Percentiles rank a stretch among this genome's conserved stretches.
phyloP scores from a whole-genome alignment of 1,139 yeast genomes.

The Kurtzmaniella quercitrusa region DNA sequence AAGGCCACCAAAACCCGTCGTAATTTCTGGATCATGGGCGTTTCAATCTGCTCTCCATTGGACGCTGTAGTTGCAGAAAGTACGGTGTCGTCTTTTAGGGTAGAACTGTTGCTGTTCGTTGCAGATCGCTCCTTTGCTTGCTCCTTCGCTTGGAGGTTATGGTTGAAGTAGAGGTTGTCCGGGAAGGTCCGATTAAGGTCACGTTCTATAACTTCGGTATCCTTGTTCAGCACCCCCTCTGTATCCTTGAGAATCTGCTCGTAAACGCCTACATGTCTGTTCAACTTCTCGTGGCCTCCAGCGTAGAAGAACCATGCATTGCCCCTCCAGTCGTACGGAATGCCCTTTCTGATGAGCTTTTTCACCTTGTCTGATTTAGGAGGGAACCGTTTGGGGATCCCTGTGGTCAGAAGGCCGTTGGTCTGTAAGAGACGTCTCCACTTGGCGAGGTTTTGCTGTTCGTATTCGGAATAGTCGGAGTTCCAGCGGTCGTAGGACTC shows the following conservation, averaged over 20 bases:
- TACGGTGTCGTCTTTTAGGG: background rate
- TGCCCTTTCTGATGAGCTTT: slow-evolving; percentile 81
- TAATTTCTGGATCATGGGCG: slow-evolving; percentile 63
- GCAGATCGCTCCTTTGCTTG: background rate
- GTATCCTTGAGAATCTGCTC: slow-evolving; percentile 61
- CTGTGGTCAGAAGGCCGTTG: slow-evolving; percentile 53
- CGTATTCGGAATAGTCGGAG: slow-evolving; percentile 57
- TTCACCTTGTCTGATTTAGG: slow-evolving; percentile 79
- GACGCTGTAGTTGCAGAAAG: background rate
- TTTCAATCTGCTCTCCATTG: slow-evolving; percentile 30
- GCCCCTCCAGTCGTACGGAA: slow-evolving; percentile 97
- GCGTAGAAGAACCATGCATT: slow-evolving; percentile 96
- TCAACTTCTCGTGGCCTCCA: slow-evolving; percentile 76
- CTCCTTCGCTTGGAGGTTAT: background rate
- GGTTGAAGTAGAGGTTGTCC: slow-evolving; percentile 73
- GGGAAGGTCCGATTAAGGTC: slow-evolving; percentile 94
- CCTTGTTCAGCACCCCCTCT: slow-evolving; percentile 50
- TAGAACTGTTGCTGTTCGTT: too few relatives aligned
- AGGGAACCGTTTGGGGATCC: slow-evolving; percentile 59
- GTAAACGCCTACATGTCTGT: slow-evolving; percentile 69
- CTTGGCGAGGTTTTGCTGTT: slow-evolving; percentile 60
- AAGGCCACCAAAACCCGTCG: slow-evolving; percentile 82
- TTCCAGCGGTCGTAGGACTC: slow-evolving; percentile 73
- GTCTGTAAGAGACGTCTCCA: slow-evolving; percentile 68
- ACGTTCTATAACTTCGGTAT: slow-evolving; percentile 88